Evolutionary conservation across 2,329 filamentous ascomycete species (phyloP).

Genomic region (Calonectria henricotiae): DNA sequence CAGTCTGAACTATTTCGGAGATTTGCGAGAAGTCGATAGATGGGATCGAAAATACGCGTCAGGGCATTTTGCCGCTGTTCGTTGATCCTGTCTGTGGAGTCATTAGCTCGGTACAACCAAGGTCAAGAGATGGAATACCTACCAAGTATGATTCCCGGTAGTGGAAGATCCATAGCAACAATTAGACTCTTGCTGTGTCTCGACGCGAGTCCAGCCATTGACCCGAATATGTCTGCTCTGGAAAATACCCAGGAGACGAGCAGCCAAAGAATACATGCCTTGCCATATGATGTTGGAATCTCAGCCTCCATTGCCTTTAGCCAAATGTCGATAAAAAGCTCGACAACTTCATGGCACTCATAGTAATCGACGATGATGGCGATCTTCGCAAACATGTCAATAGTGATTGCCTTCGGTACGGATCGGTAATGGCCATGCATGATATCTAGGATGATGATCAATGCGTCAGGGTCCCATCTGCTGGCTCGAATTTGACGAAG

Average conservation of each 20-base stretch:
- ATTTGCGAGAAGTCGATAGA: constrained; percentile 23
- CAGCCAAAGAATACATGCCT: constrained; percentile 32
- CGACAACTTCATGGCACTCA: constrained; percentile 50
- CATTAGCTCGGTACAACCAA: not conserved
- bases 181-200: constrained; percentile 32
- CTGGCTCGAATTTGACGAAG: constrained; percentile 35
- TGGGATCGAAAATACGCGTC: not conserved
- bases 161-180: not conserved
- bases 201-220: constrained; percentile 34
- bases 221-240: not conserved
- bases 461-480: constrained; percentile 52
- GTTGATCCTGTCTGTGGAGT: constrained; percentile 26
- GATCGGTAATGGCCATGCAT: constrained; percentile 51
- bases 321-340: constrained; percentile 42
- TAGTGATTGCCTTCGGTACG: constrained; percentile 44
- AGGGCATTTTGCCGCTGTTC: constrained; percentile 14
- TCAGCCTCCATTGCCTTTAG: not conserved
- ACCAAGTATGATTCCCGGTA: constrained; percentile 25
- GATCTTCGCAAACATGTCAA: constrained; percentile 51
- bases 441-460: constrained; percentile 52
- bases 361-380: constrained; percentile 55
- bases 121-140: not conserved
- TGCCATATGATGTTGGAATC: constrained; percentile 21
- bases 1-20: constrained; percentile 8
- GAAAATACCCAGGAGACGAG: constrained; percentile 45